Base-by-base conservation (phyloP, 2,329 filamentous ascomycete genomes). In the Curvularia lunata region DNA sequence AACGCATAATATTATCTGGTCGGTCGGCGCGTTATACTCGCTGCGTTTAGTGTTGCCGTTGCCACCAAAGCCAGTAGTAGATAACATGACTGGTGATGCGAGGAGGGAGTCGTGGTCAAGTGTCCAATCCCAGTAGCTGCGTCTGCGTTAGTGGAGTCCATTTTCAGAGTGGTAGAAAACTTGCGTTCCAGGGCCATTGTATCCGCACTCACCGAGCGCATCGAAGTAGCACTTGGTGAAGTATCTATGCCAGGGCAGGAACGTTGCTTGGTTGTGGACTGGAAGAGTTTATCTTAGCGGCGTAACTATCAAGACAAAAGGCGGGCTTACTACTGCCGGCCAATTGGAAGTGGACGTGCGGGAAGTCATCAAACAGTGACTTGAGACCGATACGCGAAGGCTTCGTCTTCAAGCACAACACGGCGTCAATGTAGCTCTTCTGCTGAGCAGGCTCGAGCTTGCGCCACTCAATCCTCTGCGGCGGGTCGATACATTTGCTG, bases 181-280 rank as follows among this genome's bases (percentile, higher is more conserved):
- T 42, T 42, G 40, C 19, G 40, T 54, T 49, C 41, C 23, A 61
- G 40, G 34, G 3, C 37, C 19, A 45, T 62, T 28, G 49, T 53
- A 48, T 72, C 74, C 37, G 59, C 66, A 54, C 73, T 74, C 18
- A 42, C 49, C 28, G 37, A 78, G 63, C 0, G 66, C 64, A 4
- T 55, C 50, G 42, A 75, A 67, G 52, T 76, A 77, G 28, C 73
- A 48, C 32, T 75, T 65, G 10, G 72, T 56, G 46, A 76, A 76
- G 49, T 74, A 76, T 9, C 75, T 58, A 54, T 78, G 75, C 75
- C 75, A 77, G 0, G 73, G 63, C 1, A 78, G 64, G 58, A 77
- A 78, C 1, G 65, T 48, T 0, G 74, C 70, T 19, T 68, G 58
- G 12, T 67, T 56, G 52, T 77, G 75, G 28, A 71, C 72, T 75